Evolutionary conservation across 2,329 filamentous ascomycete species (phyloP).

Genomic region (Lachnellula subtilissima): DNA sequence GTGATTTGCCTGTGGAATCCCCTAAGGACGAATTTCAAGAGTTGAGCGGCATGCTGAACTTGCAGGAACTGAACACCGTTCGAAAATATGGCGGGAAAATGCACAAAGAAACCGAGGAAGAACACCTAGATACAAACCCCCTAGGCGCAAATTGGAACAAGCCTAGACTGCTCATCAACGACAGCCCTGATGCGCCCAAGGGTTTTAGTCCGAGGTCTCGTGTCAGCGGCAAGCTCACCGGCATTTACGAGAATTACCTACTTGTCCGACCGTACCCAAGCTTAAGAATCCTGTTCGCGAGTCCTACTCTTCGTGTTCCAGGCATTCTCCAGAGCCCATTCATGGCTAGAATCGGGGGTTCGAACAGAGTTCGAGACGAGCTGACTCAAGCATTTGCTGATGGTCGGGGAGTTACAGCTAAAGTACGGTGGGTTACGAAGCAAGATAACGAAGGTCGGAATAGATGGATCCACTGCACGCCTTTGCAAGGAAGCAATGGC

Average conservation of each 20-base stretch:
- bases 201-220: constrained; percentile 1
- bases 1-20: constrained; percentile 4
- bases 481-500: constrained; percentile 61
- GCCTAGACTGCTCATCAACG: constrained; percentile 37
- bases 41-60: constrained; percentile 65
- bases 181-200: constrained; percentile 20
- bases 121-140: constrained; percentile 35
- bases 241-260: constrained; percentile 55
- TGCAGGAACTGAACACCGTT: constrained; percentile 60
- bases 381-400: constrained; percentile 57
- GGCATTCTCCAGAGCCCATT: constrained; percentile 61
- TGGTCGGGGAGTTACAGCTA: constrained; percentile 68
- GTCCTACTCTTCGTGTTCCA: constrained; percentile 60
- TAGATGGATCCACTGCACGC: constrained; percentile 75
- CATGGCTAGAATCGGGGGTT: constrained; percentile 49
- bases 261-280: constrained; percentile 62
- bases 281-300: constrained; percentile 64
- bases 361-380: constrained; percentile 42
- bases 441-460: constrained; percentile 49
- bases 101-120: constrained; percentile 47
- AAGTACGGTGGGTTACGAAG: constrained; percentile 63
- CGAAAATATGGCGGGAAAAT: constrained; percentile 59
- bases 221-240: constrained; percentile 33
- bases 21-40: constrained; percentile 61
- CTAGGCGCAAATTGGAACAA: constrained; percentile 35